Percentiles rank a stretch among this genome's conserved stretches.
phyloP scores from a whole-genome alignment of 225 moss, liverwort and hornwort species.

The Pleurozium schreberi region DNA sequence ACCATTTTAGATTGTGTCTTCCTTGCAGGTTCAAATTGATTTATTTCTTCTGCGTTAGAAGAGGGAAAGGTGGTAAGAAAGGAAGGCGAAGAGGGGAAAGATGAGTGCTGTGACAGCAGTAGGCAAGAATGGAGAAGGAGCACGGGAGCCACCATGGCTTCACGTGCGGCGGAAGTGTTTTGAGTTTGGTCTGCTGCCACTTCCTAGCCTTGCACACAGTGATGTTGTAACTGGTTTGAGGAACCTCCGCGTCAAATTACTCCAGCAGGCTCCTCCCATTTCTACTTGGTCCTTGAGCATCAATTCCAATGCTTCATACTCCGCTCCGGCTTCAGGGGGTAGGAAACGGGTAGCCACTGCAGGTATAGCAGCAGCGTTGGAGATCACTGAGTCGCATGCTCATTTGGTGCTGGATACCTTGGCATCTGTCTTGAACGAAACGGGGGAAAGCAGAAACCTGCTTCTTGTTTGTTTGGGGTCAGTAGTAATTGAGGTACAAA shows the following conservation, averaged over 20 bases:
- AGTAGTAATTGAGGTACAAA: constrained; percentile 3
- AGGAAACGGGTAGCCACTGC: constrained; percentile 70
- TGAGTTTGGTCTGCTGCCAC: constrained; percentile 78
- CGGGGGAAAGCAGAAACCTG: constrained; percentile 53
- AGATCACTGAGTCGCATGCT: constrained; percentile 57
- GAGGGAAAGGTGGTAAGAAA: not conserved
- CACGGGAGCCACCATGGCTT: constrained; percentile 95
- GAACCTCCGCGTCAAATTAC: constrained; percentile 64
- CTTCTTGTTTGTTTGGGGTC: constrained; percentile 23
- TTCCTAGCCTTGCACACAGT: constrained; percentile 64
- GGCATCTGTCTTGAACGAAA: constrained; percentile 75
- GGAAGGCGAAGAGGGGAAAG: constrained; percentile 20
- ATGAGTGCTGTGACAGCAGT: constrained; percentile 82
- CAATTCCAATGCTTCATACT: constrained; percentile 23
- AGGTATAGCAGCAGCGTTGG: constrained; percentile 75
- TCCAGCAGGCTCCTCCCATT: constrained; percentile 62
- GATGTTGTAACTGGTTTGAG: constrained; percentile 64
- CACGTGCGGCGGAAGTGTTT: constrained; percentile 90
- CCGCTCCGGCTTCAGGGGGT: constrained; percentile 32
- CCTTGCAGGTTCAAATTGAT: constrained; percentile 14
- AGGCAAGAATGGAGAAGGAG: constrained; percentile 44
- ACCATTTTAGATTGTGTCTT: constrained; percentile 4
- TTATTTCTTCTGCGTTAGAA: not conserved
- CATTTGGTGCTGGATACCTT: constrained; percentile 82
- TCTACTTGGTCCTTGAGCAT: constrained; percentile 52